Evolutionary conservation across 441 rosid genomes (phyloP), one percentile per base, ranked within the genome.

Genomic region (Gossypium schwendimanii): DNA sequence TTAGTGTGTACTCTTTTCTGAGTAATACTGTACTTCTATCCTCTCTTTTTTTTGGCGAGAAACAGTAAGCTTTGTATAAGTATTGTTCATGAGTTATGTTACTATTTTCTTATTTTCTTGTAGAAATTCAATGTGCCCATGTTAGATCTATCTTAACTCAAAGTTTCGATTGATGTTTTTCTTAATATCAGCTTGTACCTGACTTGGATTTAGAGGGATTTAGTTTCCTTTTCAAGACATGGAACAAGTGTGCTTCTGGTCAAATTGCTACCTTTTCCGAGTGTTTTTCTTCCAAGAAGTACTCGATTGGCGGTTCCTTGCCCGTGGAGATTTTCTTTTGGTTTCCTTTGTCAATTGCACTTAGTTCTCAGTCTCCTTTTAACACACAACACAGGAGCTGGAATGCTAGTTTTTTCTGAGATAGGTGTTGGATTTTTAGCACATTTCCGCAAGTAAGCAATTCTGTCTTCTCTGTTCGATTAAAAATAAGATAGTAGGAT

Each of bases 311-410:
- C 92, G 96, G 84, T 87, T 89, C 83, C 83, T 88, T 61, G 78
- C 81, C 68, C 82, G 71, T 78, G 86, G 96, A 81, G 93, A 88
- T 82, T 87, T 88, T 75, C 91, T 88, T 70, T 78, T 85, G 86
- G 88, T 86, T 76, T 87, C 96, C 83, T 91, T 91, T 77, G 89
- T 91, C 76, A 95, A 92, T 83, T 89, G 98, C 86, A 95, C 99
- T 75, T 92, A 92, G 94, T 82, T 79, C 59, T 77, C 83, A 6
- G 74, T 75, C 82, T 81, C 77, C 54, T 70, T 73, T 81, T 45
- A 57, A 78, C 82, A 81, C 88, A 75, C 84, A 80, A 83, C 71
- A 55, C 73, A 71, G 84, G 84, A 83, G 88, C 82, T 76, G 82
- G 84, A 83, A 87, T 92, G 97, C 89, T 81, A 82, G 81, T 69